Evolutionary conservation across 2,329 filamentous ascomycete species (phyloP).

Genomic region (Thermomyces lanuginosus): DNA sequence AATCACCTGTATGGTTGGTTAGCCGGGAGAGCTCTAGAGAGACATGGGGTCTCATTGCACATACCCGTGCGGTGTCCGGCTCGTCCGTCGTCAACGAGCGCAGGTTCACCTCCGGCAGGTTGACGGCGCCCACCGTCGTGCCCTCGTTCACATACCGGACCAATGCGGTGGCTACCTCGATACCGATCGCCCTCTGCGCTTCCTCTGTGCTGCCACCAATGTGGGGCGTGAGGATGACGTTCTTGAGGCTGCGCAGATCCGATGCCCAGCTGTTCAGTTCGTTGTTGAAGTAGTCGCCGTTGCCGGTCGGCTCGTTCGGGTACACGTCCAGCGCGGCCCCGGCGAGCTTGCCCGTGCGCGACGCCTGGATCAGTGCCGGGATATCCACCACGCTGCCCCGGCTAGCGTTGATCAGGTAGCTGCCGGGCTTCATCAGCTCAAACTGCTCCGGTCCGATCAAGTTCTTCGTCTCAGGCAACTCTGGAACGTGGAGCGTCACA

Average conservation of each 20-base stretch:
- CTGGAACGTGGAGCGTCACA: conserved; percentile 85
- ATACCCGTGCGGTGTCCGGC: conserved; percentile 66
- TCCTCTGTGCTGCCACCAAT: conserved; percentile 97
- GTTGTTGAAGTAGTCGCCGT: conserved; percentile 87
- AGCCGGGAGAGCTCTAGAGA: background rate
- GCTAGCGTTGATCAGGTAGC: conserved; percentile 92
- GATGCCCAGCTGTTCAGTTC: conserved; percentile 69
- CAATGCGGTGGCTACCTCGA: conserved; percentile 77
- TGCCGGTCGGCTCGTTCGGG: conserved; percentile 80
- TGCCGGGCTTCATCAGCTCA: conserved; percentile 76
- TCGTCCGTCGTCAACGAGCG: conserved; percentile 83
- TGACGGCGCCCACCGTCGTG: conserved; percentile 78
- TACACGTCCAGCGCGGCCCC: conserved; percentile 95
- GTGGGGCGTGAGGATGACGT: conserved; percentile 89
- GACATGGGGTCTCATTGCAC: conserved; percentile 9
- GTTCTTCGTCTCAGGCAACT: conserved; percentile 79
- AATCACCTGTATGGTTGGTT: conserved; percentile 44
- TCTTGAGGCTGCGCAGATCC: conserved; percentile 70
- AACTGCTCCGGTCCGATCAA: conserved; percentile 73
- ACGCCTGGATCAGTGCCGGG: conserved; percentile 72
- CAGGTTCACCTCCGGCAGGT: conserved; percentile 86
- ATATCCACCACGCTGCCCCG: conserved; percentile 91
- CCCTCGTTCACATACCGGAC: conserved; percentile 94
- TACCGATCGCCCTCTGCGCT: conserved; percentile 85
- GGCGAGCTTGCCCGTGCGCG: conserved; percentile 70